A percentile compares a stretch with the other conserved stretches of the same genome.
Evolutionary conservation across 2,329 filamentous ascomycete genomes (phyloP).

Genomic region (Botryotinia convoluta): DNA sequence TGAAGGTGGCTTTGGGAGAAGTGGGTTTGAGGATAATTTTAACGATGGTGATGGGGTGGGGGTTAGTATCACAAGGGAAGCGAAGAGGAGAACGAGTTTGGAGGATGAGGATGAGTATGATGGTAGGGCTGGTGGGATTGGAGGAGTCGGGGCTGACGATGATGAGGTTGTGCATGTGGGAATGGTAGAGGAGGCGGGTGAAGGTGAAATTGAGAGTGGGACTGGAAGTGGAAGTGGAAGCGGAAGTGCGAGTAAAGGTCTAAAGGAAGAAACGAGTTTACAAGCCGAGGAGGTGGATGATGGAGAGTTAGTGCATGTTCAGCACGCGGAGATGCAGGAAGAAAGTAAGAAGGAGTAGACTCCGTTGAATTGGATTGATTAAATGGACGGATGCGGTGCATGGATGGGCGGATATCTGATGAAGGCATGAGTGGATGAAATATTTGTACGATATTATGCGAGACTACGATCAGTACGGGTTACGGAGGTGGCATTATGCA

Average conservation of each 20-base stretch:
- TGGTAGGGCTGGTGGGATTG: conserved; percentile 34
- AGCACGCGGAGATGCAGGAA: conserved; percentile 32
- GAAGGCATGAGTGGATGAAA: neutral
- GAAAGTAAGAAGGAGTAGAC: conserved; percentile 18
- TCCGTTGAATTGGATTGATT: neutral
- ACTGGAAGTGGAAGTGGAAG: neutral
- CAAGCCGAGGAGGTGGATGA: conserved; percentile 22
- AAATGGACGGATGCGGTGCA: neutral
- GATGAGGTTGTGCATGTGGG: conserved; percentile 30
- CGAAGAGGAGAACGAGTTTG: conserved; percentile 38
- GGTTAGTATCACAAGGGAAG: conserved; percentile 36
- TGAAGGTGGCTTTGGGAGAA: conserved; percentile 20
- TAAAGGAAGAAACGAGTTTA: neutral
- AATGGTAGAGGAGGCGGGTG: conserved; percentile 14
- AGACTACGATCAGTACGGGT: neutral
- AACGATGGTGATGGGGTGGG: conserved; percentile 16
- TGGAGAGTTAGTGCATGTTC: conserved; percentile 31
- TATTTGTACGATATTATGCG: conserved; percentile 6
- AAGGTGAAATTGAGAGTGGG: neutral
- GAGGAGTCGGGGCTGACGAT: conserved; percentile 21
- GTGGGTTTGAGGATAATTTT: conserved; percentile 14
- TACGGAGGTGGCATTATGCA: neutral
- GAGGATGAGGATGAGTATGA: conserved; percentile 38
- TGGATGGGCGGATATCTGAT: neutral
- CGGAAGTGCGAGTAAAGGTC: neutral